Evolutionary conservation across 2,329 filamentous ascomycete species (phyloP), one percentile per base, ranked within the genome.

Genomic region (Aplosporella prunicola): DNA sequence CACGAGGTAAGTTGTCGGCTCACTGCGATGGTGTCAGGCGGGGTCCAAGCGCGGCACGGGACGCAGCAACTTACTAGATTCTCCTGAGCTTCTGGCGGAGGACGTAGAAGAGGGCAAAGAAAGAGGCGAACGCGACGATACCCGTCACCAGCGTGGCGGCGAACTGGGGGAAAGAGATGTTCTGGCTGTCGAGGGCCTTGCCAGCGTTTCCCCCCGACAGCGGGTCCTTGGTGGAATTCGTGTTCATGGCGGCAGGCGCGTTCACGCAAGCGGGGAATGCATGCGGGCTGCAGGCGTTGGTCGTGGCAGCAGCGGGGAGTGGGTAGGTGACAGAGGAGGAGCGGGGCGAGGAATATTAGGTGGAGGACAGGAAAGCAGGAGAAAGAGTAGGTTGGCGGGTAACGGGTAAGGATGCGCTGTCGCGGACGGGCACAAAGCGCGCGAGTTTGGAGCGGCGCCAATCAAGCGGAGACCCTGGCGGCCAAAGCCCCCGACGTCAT

Each of bases 1-100:
- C 0, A 93, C 87, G 1, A 93, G 73, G 48, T 85, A 93, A 4
- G 86, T 89, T 58, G 86, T 79, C 2, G 85, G 82, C 64, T 85
- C 84, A 53, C 80, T 86, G 44, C 18, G 26, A 16, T 35, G 25
- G 22, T 31, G 33, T 32, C 31, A 40, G 32, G 18, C 36, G 32
- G 30, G 20, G 27, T 43, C 15, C 11, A 9, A 15, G 29, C 28
- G 28, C 22, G 14, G 23, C 55, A 39, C 51, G 45, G 14, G 17
- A 11, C 3, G 28, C 23, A 33, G 8, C 8, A 9, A 65, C 79
- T 52, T 63, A 87, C 82, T 88, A 94, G 43, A 94, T 93, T 44
- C 86, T 73, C 2, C 78, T 78, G 23, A 93, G 62, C 46, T 84
- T 88, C 42, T 84, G 80, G 46, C 86, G 78, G 27, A 94, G 64